These are phyloP conservation scores for Eucommia ulmoides DNA, from an alignment of 257 asterid species.

Conservation along the genomic window DNA sequence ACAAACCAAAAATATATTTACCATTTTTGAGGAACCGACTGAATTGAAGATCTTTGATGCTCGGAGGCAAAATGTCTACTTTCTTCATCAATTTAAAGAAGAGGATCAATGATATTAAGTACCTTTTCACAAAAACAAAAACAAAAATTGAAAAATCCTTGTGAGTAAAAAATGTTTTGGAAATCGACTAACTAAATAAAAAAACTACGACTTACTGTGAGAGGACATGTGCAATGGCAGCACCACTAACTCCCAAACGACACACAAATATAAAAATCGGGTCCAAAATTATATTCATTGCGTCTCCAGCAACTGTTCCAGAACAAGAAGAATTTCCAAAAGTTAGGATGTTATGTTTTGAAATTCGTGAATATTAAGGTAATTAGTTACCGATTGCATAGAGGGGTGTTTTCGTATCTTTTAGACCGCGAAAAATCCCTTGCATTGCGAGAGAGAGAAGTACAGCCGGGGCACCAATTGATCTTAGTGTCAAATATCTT, in stretches of 20 bases:
- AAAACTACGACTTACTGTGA: conserved; percentile 58
- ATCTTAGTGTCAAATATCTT: conserved; percentile 60
- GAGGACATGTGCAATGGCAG: conserved; percentile 95
- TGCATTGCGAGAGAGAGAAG: conserved; percentile 96
- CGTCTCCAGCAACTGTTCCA: conserved; percentile 61
- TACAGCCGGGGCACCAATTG: conserved; percentile 94
- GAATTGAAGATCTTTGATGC: conserved; percentile 52
- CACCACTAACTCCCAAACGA: conserved; percentile 76
- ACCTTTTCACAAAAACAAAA: conserved; percentile 41
- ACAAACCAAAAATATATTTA: too few relatives aligned
- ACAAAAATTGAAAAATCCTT: neutral
- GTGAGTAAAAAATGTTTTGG: neutral
- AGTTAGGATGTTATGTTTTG: neutral
- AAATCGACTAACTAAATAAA: neutral
- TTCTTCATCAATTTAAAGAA: conserved; percentile 45
- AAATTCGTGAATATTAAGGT: neutral
- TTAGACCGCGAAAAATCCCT: conserved; percentile 88
- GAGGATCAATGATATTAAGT: conserved; percentile 60
- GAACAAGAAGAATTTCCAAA: neutral
- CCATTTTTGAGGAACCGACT: conserved; percentile 78
- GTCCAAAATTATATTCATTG: conserved; percentile 64
- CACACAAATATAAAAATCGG: conserved; percentile 73
- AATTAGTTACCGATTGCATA: conserved; percentile 60
- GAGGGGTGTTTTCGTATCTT: conserved; percentile 85
- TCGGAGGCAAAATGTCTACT: conserved; percentile 72